Base-by-base conservation (phyloP, 2,329 filamentous ascomycete species). In the Mycosphaerella sp. region DNA sequence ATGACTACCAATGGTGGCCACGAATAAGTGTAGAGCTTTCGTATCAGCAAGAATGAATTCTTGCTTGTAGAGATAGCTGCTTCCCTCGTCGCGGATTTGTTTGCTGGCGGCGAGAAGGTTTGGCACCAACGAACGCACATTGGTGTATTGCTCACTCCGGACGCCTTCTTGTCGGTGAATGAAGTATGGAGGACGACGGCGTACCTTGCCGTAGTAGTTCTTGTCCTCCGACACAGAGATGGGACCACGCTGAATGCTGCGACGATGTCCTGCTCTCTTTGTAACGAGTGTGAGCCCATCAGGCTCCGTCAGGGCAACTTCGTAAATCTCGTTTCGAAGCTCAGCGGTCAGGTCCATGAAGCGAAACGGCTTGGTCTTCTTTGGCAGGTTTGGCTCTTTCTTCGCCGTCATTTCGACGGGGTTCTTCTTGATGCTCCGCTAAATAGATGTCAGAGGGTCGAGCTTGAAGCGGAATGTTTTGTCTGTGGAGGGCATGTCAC, bases 301-400 rank as follows among this genome's bases (percentile, higher is more conserved):
- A 3, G 48, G 47, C 29, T 68, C 65, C 1, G 57, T 59, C 23
- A 67, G 51, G 29, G 61, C 62, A 4, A 63, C 55, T 44, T 66
- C 63, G 57, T 67, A 68, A 52, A 68, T 65, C 32, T 58, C 53
- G 34, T 68, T 62, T 2, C 66, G 63, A 7, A 68, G 59, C 49
- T 67, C 64, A 1, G 62, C 44, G 2, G 64, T 63, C 0, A 67
- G 50, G 11, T 55, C 52, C 49, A 65, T 17, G 53, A 67, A 66
- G 4, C 56, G 60, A 47, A 66, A 65, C 11, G 61, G 60, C 50
- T 62, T 62, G 31, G 50, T 42, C 38, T 57, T 51, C 43, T 60
- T 55, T 4, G 32, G 12, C 47, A 52, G 53, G n/a, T 53, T 41
- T 6, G 48, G 29, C 38, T 41, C 42, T 39, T 51, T 62, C 9